phyloP scores from a whole-genome alignment of 1,139 yeast species.

The Meyerozyma smithsonii region DNA sequence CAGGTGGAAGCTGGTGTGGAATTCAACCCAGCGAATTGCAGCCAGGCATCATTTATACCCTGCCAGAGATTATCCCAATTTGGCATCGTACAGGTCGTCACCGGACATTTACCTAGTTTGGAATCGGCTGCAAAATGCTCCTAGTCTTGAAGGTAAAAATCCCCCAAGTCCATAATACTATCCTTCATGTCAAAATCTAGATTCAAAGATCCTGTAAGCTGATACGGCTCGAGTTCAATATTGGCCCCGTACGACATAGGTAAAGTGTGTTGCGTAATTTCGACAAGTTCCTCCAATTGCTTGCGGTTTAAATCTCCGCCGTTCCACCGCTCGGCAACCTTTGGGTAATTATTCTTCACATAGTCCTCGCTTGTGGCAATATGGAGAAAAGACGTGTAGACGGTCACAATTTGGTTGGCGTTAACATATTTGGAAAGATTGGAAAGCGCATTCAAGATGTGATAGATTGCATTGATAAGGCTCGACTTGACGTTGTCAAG shows the following conservation, averaged over 20 bases:
- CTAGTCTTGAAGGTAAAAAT: too few species aligned
- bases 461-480: neutral
- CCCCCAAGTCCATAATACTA: neutral
- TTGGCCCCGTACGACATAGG: neutral
- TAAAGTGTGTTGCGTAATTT: neutral
- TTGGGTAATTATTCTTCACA: too few species aligned
- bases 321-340: too few species aligned
- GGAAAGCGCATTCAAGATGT: neutral
- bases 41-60: too few species aligned
- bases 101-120: too few species aligned
- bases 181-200: constrained; percentile 1
- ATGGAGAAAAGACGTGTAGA: neutral
- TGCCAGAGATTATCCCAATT: too few species aligned
- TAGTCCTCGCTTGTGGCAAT: neutral
- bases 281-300: neutral
- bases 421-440: neutral
- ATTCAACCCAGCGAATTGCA: too few species aligned
- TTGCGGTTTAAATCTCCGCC: neutral
- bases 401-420: neutral
- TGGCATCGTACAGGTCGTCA: too few species aligned
- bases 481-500: neutral
- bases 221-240: too few species aligned
- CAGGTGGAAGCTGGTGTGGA: too few species aligned
- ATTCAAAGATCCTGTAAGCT: too few species aligned
- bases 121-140: too few species aligned